Conservation (phyloP, 2,329 filamentous ascomycete genomes). For the Aschersonia sp. region DNA sequence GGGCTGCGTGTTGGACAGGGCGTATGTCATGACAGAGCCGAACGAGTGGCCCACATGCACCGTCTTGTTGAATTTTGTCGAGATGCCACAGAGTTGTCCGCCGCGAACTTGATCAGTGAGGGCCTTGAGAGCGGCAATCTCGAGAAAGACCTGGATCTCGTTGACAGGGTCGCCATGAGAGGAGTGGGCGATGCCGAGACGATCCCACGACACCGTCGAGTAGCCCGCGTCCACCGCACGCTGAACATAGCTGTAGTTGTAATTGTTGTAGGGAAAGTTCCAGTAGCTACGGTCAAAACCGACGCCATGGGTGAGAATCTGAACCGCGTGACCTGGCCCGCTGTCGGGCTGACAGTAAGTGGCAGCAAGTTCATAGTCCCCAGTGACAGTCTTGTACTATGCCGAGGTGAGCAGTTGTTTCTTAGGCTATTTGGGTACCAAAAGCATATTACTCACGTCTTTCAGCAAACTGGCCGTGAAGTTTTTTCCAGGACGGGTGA, state of each 20-base stretch:
- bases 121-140: slow-evolving; percentile 40
- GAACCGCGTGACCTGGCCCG: slow-evolving; percentile 20
- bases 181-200: slow-evolving; percentile 44
- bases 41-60: slow-evolving; percentile 52
- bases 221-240: slow-evolving; percentile 40
- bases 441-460: slow-evolving; percentile 21
- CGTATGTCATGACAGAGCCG: slow-evolving; percentile 43
- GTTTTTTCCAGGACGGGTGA: slow-evolving; percentile 34
- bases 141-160: slow-evolving; percentile 42
- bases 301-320: slow-evolving; percentile 27
- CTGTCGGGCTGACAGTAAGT: slow-evolving; percentile 45
- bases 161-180: slow-evolving; percentile 43
- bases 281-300: slow-evolving; percentile 39
- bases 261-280: slow-evolving; percentile 41
- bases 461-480: slow-evolving; percentile 27
- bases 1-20: slow-evolving; percentile 35
- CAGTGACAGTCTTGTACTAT: slow-evolving; percentile 32
- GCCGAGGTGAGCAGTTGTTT: background rate
- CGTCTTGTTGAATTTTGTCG: slow-evolving; percentile 23
- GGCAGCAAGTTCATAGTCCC: slow-evolving; percentile 41
- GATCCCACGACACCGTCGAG: slow-evolving; percentile 46
- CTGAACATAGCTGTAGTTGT: slow-evolving; percentile 49
- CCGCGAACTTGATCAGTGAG: slow-evolving; percentile 35
- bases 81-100: slow-evolving; percentile 27
- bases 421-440: background rate